These are phyloP conservation scores for Pseudoneurospora amorphoporcata DNA, from an alignment of 495 filamentous ascomycete species.

Conservation along the genomic window DNA sequence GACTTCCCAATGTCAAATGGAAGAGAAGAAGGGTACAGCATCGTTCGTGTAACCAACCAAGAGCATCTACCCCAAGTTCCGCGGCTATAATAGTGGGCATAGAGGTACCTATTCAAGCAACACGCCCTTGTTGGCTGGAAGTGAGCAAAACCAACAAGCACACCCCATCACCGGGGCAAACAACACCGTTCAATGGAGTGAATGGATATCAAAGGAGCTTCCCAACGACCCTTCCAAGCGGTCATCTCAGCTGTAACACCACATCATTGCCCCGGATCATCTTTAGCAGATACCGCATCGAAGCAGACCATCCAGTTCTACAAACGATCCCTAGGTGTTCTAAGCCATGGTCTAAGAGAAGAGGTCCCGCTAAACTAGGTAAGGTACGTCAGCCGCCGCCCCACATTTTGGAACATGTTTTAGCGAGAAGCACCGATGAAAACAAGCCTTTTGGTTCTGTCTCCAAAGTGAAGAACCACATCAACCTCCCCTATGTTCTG, in stretches of 20 bases:
- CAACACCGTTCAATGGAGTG: not conserved
- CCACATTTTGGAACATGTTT: constrained; percentile 3
- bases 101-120: not conserved
- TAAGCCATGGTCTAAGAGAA: not conserved
- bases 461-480: not conserved
- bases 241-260: not conserved
- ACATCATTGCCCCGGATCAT: no score
- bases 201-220: not conserved
- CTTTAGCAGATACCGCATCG: not conserved
- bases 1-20: not conserved
- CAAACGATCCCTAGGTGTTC: not conserved
- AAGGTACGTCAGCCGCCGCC: constrained; percentile 17
- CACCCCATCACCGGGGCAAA: not conserved
- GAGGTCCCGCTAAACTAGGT: not conserved
- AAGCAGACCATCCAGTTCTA: not conserved
- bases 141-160: not conserved
- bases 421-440: not conserved
- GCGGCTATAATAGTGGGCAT: not conserved
- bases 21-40: not conserved
- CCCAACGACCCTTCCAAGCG: not conserved
- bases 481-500: not conserved
- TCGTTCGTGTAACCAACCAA: not conserved
- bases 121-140: not conserved
- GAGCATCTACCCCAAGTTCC: not conserved
- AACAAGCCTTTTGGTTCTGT: no score